phyloP scores from a whole-genome alignment of 495 filamentous ascomycete genomes.

The Pseudoneurospora amorphoporcata region DNA sequence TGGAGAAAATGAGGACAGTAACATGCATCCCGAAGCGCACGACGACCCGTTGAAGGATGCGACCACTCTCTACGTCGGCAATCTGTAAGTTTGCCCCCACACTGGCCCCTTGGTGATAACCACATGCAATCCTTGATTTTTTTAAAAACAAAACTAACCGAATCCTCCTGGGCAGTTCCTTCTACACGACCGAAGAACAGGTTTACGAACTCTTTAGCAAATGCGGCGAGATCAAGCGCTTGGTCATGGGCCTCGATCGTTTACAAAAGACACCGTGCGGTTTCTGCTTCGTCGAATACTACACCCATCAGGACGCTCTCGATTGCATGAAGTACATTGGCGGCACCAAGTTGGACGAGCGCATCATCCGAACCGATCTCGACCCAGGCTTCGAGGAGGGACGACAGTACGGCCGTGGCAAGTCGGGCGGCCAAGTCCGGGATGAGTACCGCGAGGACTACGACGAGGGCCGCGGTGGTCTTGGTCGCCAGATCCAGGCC shows the following conservation, averaged over 20 bases:
- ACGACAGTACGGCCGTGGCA: conserved; percentile 80
- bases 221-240: conserved; percentile 93
- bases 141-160: conserved; percentile 1
- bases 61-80: conserved; percentile 94
- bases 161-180: conserved; percentile 53
- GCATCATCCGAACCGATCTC: conserved; percentile 91
- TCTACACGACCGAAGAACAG: conserved; percentile 98
- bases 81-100: conserved; percentile 53
- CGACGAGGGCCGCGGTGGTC: conserved; percentile 83
- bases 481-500: conserved; percentile 52
- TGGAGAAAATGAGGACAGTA: conserved; percentile 33
- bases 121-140: neutral
- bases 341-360: conserved; percentile 96
- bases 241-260: conserved; percentile 97
- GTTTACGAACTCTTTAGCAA: conserved; percentile 96
- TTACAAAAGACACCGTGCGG: conserved; percentile 97
- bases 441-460: conserved; percentile 97
- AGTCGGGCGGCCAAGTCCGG: conserved; percentile 91
- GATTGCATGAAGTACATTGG: conserved; percentile 98
- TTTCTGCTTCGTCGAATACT: conserved; percentile 99
- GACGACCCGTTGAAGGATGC: conserved; percentile 74
- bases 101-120: neutral
- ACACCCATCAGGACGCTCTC: conserved; percentile 89
- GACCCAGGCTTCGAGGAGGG: conserved; percentile 95
- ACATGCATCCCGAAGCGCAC: conserved; percentile 41